Percentiles rank a stretch among this genome's conserved stretches.
Conservation (phyloP, 371 early-diverging fungal species). For the Gilbertella persicaria region DNA sequence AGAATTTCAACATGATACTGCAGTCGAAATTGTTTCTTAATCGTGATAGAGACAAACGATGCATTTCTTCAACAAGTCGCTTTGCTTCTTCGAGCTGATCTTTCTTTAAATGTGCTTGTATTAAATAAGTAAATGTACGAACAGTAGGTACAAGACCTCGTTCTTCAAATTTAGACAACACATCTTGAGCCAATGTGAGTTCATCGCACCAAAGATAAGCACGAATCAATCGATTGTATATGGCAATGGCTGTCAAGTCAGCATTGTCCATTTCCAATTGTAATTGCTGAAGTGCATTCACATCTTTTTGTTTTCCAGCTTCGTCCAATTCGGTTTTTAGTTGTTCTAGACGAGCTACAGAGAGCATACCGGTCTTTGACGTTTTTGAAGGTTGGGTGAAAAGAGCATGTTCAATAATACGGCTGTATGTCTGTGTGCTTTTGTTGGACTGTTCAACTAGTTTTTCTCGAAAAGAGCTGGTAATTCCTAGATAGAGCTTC, state of each 20-base stretch:
- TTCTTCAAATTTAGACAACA: conserved; percentile 15
- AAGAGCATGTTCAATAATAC: conserved; percentile 48
- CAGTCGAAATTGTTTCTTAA: conserved; percentile 37
- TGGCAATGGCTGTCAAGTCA: conserved; percentile 19
- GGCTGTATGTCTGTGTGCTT: conserved; percentile 34
- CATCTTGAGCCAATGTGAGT: conserved; percentile 24
- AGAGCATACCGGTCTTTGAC: conserved; percentile 12
- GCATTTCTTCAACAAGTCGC: conserved; percentile 30
- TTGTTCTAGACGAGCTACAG: conserved; percentile 21
- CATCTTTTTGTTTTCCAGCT: conserved; percentile 26
- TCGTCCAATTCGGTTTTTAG: conserved; percentile 27
- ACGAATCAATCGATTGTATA: conserved; percentile 45
- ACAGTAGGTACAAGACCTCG: conserved; percentile 35
- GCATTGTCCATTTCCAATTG: conserved; percentile 24
- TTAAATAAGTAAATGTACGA: conserved; percentile 38
- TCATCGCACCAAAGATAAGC: conserved; percentile 26
- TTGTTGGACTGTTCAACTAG: conserved; percentile 31
- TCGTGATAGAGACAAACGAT: conserved; percentile 20
- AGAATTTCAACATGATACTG: conserved; percentile 30
- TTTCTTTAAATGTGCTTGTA: conserved; percentile 33
- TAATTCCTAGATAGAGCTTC: conserved; percentile 39
- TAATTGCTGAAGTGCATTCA: conserved; percentile 15
- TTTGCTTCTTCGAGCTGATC: conserved; percentile 22
- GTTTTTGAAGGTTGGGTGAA: conserved; percentile 1
- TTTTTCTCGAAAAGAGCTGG: conserved; percentile 44